Percentiles rank a stretch among this genome's conserved stretches.
These are phyloP conservation scores for Klebsormidium nitens DNA, from an alignment of 139 green algal genomes.

Conservation along the genomic window DNA sequence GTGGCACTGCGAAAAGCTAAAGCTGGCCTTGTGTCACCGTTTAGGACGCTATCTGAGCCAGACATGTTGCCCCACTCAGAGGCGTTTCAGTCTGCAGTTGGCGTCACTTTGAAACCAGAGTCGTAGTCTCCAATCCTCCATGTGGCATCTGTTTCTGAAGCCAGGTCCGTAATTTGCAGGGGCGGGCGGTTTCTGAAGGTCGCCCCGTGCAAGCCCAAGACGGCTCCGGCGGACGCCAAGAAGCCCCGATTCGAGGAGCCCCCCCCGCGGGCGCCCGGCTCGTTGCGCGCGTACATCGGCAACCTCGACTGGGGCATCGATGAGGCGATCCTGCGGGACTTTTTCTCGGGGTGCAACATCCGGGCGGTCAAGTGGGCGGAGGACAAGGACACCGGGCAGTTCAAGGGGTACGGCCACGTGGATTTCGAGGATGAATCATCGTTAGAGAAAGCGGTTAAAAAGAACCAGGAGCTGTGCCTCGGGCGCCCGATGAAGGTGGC, in stretches of 20 bases:
- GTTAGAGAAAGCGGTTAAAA: conserved; percentile 30
- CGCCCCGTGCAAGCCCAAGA: conserved; percentile 13
- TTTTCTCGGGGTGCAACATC: conserved; percentile 25
- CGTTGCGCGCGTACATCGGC: conserved; percentile 16
- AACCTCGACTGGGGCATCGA: conserved; percentile 26
- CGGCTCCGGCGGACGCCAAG: not conserved
- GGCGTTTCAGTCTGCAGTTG: too few species aligned
- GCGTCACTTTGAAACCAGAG: too few species aligned
- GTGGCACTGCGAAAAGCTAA: too few species aligned
- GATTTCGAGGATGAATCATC: conserved; percentile 34
- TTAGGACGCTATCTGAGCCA: too few species aligned
- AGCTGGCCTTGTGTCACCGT: too few species aligned
- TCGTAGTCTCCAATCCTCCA: not conserved
- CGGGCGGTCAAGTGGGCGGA: conserved; percentile 24
- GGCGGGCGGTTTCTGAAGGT: conserved; percentile 23
- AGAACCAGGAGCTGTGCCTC: conserved; percentile 13
- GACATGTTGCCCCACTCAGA: too few species aligned
- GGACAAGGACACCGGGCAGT: conserved; percentile 41
- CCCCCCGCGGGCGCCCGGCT: conserved; percentile 5
- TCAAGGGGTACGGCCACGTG: conserved; percentile 40
- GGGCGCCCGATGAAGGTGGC: conserved; percentile 37
- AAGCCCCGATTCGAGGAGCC: too few species aligned
- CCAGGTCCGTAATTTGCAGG: conserved; percentile 6
- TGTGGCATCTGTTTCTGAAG: not conserved
- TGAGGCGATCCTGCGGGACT: conserved; percentile 12